Evolutionary conservation across 129 eudicot species (phyloP), one percentile per base, ranked within the genome.

Genomic region (Centrapalus pauciflorus): DNA sequence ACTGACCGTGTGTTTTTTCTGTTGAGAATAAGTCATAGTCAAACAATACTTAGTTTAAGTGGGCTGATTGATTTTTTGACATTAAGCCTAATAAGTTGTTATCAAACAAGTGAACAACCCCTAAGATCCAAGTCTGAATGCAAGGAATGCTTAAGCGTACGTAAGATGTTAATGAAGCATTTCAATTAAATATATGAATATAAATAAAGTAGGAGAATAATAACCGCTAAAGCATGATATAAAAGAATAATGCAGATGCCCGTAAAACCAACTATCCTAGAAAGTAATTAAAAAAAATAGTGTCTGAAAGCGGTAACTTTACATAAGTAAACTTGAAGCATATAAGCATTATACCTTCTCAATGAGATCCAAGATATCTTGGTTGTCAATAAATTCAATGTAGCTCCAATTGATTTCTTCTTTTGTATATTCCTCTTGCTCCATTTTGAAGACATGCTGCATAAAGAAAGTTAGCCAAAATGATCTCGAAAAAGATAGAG

Each of bases 361-460:
- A 74, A 94, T 89, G 74, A 94, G 95, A 84, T 94, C 97, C 70
- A 94, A 66, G 69, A 94, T 78, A 77, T 94, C 99, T 82, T 94
- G 83, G 81, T 94, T 94, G 68, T 94, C 99, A 69, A 94, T 73
- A 61, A 94, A 94, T 59, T 94, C 97, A 66, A 94, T 94, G 84
- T 94, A 94, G 85, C 99, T 94, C 99, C 99, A 94, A 66, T 86
- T 67, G 21, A 94, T 94, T 75, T 94, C 96, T 83, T 94, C 99
- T 75, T 86, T 94, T 7, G 96, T 90, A 58, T 94, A 94, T 77
- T 94, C 99, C 64, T 94, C 99, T 86, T 94, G 99, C 82, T 94
- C 99, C 99, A 94, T 89, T 75, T 94, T 94, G 40, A 94, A 94
- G 30, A 94, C 97, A 75, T 94, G 99, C 99, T 94, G 97, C 52